A percentile compares a stretch with the other conserved stretches of the same genome.
Conservation (phyloP, 2,329 filamentous ascomycete species). For the Epichloe aotearoae region DNA sequence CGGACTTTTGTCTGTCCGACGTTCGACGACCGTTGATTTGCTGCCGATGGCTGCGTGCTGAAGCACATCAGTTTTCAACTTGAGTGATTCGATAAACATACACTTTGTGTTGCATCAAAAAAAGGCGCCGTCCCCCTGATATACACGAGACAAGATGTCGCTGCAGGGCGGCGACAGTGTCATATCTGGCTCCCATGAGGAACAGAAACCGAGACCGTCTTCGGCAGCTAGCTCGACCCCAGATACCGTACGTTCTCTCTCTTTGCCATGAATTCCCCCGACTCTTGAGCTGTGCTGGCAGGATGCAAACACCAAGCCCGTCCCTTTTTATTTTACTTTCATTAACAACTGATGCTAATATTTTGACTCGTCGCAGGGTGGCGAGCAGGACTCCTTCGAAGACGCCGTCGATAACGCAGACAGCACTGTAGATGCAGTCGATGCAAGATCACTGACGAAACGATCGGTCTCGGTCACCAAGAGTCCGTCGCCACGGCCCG, state of each 20-base stretch:
- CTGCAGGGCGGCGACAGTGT: slow-evolving; percentile 19
- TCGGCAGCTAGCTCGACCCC: slow-evolving; percentile 18
- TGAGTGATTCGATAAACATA: not conserved
- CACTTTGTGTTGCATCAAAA: not conserved
- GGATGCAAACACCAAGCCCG: not conserved
- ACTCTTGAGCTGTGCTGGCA: not conserved
- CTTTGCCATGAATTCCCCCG: not conserved
- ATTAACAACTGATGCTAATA: not conserved
- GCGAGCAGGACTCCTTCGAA: slow-evolving; percentile 48
- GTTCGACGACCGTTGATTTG: not conserved
- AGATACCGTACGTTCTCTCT: slow-evolving; percentile 14
- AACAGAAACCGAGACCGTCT: slow-evolving; percentile 15
- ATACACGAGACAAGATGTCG: slow-evolving; percentile 18
- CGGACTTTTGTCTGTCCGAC: not conserved
- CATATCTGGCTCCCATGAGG: slow-evolving; percentile 12
- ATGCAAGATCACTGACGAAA: slow-evolving; percentile 47
- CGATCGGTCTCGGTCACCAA: slow-evolving; percentile 25
- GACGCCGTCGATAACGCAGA: slow-evolving; percentile 55
- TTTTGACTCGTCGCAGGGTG: slow-evolving; percentile 14
- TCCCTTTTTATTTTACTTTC: not conserved
- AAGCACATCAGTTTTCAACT: not conserved
- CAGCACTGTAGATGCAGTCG: slow-evolving; percentile 47
- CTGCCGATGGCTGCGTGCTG: slow-evolving; percentile 7
- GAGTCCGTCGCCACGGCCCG: slow-evolving; percentile 12
- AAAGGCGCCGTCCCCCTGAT: not conserved